Conservation (phyloP, 306 rosid species). For the Cicer yamashitae region DNA sequence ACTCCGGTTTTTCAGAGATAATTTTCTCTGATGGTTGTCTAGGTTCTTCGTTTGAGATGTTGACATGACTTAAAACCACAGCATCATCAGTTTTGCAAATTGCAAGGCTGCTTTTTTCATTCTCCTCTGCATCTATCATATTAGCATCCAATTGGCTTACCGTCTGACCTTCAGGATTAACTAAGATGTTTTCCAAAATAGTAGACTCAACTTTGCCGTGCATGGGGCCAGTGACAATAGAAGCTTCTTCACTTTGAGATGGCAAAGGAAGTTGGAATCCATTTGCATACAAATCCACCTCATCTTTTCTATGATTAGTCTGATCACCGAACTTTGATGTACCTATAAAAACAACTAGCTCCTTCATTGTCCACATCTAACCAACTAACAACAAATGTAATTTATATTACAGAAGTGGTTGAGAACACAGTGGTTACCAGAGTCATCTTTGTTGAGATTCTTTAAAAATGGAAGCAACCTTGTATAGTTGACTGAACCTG, state of each 20-base stretch:
- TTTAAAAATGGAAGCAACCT: constrained; percentile 77
- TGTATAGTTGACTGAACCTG: constrained; percentile 75
- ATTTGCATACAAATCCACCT: constrained; percentile 20
- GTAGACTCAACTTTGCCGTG: constrained; percentile 44
- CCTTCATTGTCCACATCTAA: not conserved
- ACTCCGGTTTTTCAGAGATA: constrained; percentile 9
- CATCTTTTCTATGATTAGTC: constrained; percentile 3
- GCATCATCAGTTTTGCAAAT: constrained; percentile 36
- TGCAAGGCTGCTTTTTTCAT: constrained; percentile 22
- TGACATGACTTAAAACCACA: constrained; percentile 44
- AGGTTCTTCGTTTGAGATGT: constrained; percentile 48
- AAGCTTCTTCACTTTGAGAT: constrained; percentile 42
- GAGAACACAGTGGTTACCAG: constrained; percentile 49
- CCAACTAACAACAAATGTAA: not conserved
- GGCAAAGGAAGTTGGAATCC: constrained; percentile 33
- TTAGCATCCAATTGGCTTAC: constrained; percentile 27
- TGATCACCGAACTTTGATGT: constrained; percentile 38
- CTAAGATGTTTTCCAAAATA: constrained; percentile 27
- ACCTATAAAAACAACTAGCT: constrained; percentile 49
- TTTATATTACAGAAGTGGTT: not conserved
- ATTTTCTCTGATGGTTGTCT: constrained; percentile 52
- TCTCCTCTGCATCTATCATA: constrained; percentile 34
- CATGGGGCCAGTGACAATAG: not conserved
- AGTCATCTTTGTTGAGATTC: constrained; percentile 50
- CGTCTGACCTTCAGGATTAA: constrained; percentile 41